Conservation (phyloP, 192 early-diverging fungal genomes). For the Umbelopsis isabellina region DNA sequence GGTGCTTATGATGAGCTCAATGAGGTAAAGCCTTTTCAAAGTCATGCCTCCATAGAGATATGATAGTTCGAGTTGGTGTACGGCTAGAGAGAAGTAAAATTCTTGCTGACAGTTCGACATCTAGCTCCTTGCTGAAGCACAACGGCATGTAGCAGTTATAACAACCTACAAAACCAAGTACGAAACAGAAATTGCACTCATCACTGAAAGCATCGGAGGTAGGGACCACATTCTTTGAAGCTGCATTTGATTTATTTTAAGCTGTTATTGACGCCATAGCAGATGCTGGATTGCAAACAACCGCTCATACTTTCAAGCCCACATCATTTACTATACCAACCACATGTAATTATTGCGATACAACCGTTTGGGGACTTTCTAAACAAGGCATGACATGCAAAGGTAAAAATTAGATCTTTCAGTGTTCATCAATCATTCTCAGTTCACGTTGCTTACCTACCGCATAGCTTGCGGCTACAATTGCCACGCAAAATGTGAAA, state of each 20-base stretch:
- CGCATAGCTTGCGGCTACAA: slow-evolving; percentile 65
- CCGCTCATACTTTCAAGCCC: slow-evolving; percentile 67
- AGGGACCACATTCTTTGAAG: neutral
- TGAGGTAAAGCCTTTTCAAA: slow-evolving; percentile 42
- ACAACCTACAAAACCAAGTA: slow-evolving; percentile 47
- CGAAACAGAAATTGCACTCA: slow-evolving; percentile 64
- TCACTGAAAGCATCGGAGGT: slow-evolving; percentile 70
- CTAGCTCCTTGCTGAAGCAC: slow-evolving; percentile 57
- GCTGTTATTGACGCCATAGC: neutral
- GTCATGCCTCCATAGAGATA: no score
- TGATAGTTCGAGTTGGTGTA: neutral
- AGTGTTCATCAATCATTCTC: neutral
- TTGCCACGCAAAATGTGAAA: slow-evolving; percentile 80
- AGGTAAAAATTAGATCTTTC: slow-evolving; percentile 34
- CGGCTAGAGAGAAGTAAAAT: neutral
- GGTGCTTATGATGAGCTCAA: slow-evolving; percentile 60
- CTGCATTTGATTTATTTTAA: neutral
- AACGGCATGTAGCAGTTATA: slow-evolving; percentile 55
- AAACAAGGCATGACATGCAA: slow-evolving; percentile 73
- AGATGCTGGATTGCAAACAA: slow-evolving; percentile 55
- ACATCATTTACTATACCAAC: slow-evolving; percentile 77
- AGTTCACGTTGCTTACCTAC: neutral
- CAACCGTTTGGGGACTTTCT: slow-evolving; percentile 78
- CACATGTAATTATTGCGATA: slow-evolving; percentile 72
- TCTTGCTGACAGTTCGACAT: neutral